These are phyloP conservation scores for Trypanosoma platydactyli DNA, from an alignment of 208 protist genomes.

Conservation along the genomic window DNA sequence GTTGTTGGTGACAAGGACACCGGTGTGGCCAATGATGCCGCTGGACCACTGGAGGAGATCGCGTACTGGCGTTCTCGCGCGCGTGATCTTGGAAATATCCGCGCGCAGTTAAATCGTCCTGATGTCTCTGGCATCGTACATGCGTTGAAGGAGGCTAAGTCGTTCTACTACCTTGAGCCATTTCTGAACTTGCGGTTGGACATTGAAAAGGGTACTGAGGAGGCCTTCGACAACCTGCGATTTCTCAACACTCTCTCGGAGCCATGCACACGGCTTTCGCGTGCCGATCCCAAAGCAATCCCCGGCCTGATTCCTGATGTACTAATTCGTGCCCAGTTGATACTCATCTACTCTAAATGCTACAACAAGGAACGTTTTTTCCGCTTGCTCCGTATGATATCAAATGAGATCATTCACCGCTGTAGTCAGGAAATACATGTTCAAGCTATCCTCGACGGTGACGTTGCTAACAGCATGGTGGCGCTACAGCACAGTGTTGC, in stretches of 20 bases:
- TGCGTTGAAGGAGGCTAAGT: constrained; percentile 92
- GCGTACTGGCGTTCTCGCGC: constrained; percentile 94
- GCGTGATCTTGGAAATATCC: constrained; percentile 95
- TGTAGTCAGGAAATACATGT: constrained; percentile 94
- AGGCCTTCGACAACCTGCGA: constrained; percentile 96
- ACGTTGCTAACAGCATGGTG: constrained; percentile 91
- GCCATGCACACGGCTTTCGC: constrained; percentile 91
- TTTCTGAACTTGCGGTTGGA: constrained; percentile 93
- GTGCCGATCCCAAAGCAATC: constrained; percentile 87
- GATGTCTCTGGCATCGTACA: constrained; percentile 92
- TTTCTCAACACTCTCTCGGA: constrained; percentile 94
- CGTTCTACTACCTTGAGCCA: constrained; percentile 92
- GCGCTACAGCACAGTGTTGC: constrained; percentile 89
- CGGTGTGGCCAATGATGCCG: constrained; percentile 49
- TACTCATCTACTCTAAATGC: constrained; percentile 91
- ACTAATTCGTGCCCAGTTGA: constrained; percentile 92
- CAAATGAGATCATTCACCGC: constrained; percentile 95
- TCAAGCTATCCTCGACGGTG: constrained; percentile 92
- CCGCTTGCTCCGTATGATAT: constrained; percentile 93
- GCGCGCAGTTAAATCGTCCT: constrained; percentile 90
- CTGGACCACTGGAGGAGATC: constrained; percentile 95
- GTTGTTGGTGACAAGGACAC: constrained; percentile 93
- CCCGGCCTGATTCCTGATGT: constrained; percentile 89
- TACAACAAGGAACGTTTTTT: constrained; percentile 96
- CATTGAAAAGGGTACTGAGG: constrained; percentile 93